Evolutionary conservation across 345 rosid genomes (phyloP).

Genomic region (Combretum micranthum): DNA sequence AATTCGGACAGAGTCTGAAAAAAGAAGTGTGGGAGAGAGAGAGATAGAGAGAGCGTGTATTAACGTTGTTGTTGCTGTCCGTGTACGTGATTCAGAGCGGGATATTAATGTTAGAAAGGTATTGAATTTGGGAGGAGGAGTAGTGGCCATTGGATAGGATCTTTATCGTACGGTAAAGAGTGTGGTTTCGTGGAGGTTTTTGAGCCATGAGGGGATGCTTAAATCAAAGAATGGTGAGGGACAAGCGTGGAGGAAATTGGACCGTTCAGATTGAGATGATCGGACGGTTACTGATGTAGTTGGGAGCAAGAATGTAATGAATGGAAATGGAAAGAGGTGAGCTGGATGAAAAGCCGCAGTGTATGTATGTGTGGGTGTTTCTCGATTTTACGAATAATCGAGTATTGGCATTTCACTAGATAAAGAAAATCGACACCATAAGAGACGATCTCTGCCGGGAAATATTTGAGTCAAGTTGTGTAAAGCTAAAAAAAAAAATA

Average conservation of each 20-base stretch:
- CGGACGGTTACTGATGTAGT: background rate
- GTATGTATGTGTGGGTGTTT: too few relatives aligned
- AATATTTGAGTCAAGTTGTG: too few relatives aligned
- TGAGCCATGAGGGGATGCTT: conserved; percentile 31
- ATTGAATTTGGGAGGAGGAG: background rate
- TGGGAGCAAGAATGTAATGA: conserved; percentile 11
- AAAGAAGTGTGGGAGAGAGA: conserved; percentile 4
- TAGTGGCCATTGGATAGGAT: conserved; percentile 26
- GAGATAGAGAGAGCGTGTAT: conserved; percentile 21
- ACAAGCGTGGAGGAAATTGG: conserved; percentile 26
- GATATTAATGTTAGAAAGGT: conserved; percentile 27
- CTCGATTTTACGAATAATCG: too few relatives aligned
- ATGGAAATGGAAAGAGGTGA: too few relatives aligned
- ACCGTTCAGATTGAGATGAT: conserved; percentile 9
- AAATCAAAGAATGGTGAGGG: conserved; percentile 31
- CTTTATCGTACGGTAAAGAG: conserved; percentile 19
- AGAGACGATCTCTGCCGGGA: too few relatives aligned
- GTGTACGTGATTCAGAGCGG: conserved; percentile 24
- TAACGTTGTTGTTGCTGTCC: too few relatives aligned
- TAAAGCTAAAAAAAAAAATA: too few relatives aligned
- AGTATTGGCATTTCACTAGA: too few relatives aligned
- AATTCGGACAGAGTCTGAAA: background rate
- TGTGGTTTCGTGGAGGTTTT: conserved; percentile 36
- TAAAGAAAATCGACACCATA: too few relatives aligned
- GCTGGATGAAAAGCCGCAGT: background rate